Base-by-base conservation (phyloP, 1,284 basidiomycete genomes). In the Naganishia liquefaciens region DNA sequence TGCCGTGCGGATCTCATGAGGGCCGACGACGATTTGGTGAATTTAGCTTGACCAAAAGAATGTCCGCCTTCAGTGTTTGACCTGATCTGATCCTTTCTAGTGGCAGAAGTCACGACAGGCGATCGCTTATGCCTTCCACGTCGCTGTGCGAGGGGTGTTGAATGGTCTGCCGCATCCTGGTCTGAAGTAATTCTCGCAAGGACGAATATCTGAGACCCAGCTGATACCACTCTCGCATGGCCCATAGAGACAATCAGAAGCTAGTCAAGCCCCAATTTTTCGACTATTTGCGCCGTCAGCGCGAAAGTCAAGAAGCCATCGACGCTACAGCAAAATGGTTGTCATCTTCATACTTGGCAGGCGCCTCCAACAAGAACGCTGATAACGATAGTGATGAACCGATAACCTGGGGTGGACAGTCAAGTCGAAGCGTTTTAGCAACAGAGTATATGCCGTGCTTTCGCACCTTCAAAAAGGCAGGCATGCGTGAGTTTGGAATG, bases 91-190 rank as follows among this genome's bases (percentile, higher is more conserved):
- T 54, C 17, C 37, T 15, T 55, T 4, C 13, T 71, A 90, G 87
- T 88, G 86, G 85, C 86, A 87, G 69, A 76, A 77, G 5, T 75
- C 74, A 37, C 67, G 75, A 0, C 84, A 88, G 73, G 82, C 87
- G 2, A 89, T 89, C 65, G 89, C 91, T 0, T 89, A 97, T 75
- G 85, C 87, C 17, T 94, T 98, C 73, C 87, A 94, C 68, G 80
- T 92, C 15, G 78, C 91, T 11, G 83, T 90, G 1, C 80, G 91
- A 21, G 89, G 90, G 0, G 87, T 88, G 0, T 80, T 96, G 33
- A 87, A 94, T 73, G 84, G 87, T 2, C 83, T 99, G 1, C 95
- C 95, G 0, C 86, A 86, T 1, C 95, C 95, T 0, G 91, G 97
- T 1, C 81, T 84, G 1, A 82, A 91, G 42, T 84, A 81, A 3